Conservation (phyloP, 768 basidiomycete species). For the Podaxis carcinomalis region DNA sequence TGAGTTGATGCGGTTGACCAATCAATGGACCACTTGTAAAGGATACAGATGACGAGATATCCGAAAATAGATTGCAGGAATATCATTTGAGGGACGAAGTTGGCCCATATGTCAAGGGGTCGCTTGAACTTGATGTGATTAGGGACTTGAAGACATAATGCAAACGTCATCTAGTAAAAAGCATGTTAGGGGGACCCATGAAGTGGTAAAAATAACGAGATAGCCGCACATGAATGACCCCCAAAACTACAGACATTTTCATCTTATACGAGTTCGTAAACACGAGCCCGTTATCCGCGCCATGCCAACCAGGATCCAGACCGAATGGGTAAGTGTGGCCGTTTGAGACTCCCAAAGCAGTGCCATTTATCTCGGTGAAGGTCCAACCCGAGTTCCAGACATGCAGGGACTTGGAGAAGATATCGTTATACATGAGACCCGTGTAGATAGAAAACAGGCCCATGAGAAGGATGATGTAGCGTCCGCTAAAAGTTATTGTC, state of each 20-base stretch:
- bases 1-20: conserved; percentile 67
- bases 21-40: conserved; percentile 97
- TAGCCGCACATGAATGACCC: conserved; percentile 85
- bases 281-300: conserved; percentile 82
- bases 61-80: conserved; percentile 98
- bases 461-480: conserved; percentile 98
- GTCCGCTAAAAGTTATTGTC: conserved; percentile 56
- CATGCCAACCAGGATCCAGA: conserved; percentile 94
- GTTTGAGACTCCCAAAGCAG: conserved; percentile 47
- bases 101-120: conserved; percentile 80
- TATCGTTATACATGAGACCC: conserved; percentile 97
- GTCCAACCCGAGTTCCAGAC: conserved; percentile 88
- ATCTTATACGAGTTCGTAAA: conserved; percentile 99
- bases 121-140: conserved; percentile 95
- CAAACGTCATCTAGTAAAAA: conserved; percentile 88
- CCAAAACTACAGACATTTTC: conserved; percentile 97
- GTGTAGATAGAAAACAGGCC: conserved; percentile 96
- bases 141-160: conserved; percentile 91
- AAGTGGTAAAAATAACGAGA: conserved; percentile 4
- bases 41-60: conserved; percentile 88
- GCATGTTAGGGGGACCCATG: conserved; percentile 7
- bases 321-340: conserved; percentile 89
- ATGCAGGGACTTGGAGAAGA: conserved; percentile 91
- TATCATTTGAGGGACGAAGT: conserved; percentile 95
- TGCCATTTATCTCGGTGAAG: conserved; percentile 51